These are phyloP conservation scores for Oryza rufipogon DNA, from an alignment of 176 grass and related monocot species.

Conservation along the genomic window DNA sequence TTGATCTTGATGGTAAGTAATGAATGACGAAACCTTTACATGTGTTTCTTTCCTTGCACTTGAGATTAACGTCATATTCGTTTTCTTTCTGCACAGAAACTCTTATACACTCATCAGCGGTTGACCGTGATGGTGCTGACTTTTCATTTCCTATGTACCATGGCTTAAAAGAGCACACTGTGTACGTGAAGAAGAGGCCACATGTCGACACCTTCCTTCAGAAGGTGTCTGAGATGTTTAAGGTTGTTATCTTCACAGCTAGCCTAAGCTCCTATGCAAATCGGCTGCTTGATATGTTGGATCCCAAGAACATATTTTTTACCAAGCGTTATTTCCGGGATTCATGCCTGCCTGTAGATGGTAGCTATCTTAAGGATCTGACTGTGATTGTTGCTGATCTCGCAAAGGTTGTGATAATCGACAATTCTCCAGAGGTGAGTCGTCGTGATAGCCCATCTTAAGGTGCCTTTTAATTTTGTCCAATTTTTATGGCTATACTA, in stretches of 20 bases:
- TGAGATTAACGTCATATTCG: background rate
- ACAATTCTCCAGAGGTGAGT: conserved; percentile 66
- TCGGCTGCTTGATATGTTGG: conserved; percentile 54
- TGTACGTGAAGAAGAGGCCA: conserved; percentile 57
- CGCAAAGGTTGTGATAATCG: conserved; percentile 64
- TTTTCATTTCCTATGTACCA: conserved; percentile 52
- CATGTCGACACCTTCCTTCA: conserved; percentile 56
- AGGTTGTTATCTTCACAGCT: conserved; percentile 66
- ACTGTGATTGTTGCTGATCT: conserved; percentile 48
- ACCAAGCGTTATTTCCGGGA: conserved; percentile 58
- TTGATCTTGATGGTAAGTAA: conserved; percentile 68
- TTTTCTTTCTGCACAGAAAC: conserved; percentile 58
- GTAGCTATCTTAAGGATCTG: conserved; percentile 60
- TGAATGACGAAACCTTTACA: background rate
- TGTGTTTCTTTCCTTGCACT: conserved; percentile 10
- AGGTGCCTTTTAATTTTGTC: background rate
- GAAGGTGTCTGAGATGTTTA: conserved; percentile 55
- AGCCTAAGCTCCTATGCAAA: conserved; percentile 58
- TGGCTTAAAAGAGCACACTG: conserved; percentile 53
- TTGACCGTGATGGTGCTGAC: conserved; percentile 37
- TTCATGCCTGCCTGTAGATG: conserved; percentile 53
- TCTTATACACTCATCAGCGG: conserved; percentile 57
- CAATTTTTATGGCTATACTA: background rate
- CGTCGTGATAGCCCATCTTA: background rate
- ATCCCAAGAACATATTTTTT: conserved; percentile 53